Evolutionary conservation across 176 grass and related monocot species (phyloP).

Genomic region (Secale cereale): DNA sequence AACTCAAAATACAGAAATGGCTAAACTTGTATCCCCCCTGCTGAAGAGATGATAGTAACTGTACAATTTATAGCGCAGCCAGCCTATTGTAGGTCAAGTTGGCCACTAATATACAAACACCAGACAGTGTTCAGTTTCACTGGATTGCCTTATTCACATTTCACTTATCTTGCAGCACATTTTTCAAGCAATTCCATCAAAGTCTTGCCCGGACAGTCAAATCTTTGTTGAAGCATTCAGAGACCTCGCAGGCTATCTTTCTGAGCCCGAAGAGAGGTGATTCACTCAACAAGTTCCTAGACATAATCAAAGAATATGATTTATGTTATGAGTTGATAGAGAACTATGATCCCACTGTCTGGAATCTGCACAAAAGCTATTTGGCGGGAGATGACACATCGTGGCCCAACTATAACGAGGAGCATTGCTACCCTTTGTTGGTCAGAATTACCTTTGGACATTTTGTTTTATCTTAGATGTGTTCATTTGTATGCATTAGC

Average conservation of each 20-base stretch:
- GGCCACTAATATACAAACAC: background rate
- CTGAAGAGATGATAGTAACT: background rate
- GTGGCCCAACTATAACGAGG: conserved; percentile 78
- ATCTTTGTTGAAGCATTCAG: conserved; percentile 54
- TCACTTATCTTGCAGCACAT: conserved; percentile 48
- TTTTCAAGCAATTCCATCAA: conserved; percentile 83
- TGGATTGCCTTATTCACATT: conserved; percentile 1
- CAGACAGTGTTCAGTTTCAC: background rate
- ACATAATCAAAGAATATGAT: conserved; percentile 49
- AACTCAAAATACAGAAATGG: background rate
- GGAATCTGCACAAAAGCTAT: conserved; percentile 67
- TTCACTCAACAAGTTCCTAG: conserved; percentile 73
- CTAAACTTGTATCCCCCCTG: background rate
- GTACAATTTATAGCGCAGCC: background rate
- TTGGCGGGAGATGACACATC: conserved; percentile 39
- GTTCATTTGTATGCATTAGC: conserved; percentile 15
- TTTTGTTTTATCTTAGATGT: conserved; percentile 12
- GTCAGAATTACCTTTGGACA: conserved; percentile 35
- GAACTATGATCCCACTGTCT: conserved; percentile 71
- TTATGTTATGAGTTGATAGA: conserved; percentile 70
- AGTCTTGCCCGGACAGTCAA: conserved; percentile 54
- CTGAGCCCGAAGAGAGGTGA: conserved; percentile 87
- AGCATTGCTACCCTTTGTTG: conserved; percentile 85
- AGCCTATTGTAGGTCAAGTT: background rate
- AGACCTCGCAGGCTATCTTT: conserved; percentile 73